Conservation (phyloP, 2,329 filamentous ascomycete species). For the Cyanodermella asteris region DNA sequence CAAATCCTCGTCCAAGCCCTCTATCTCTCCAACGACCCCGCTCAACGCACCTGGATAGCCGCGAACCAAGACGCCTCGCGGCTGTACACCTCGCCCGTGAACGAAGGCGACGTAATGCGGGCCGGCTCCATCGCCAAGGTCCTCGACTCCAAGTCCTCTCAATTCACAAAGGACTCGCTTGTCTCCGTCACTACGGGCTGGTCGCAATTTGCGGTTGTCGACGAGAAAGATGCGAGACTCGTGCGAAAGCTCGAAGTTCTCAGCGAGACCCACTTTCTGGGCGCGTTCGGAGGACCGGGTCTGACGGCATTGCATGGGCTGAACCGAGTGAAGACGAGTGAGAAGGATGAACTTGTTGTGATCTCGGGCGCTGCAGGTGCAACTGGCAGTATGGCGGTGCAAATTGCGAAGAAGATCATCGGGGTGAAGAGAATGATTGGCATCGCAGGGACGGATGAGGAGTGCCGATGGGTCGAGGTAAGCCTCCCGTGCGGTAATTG, state of each 20-base stretch:
- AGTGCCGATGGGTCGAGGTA: conserved; percentile 9
- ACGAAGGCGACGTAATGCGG: conserved; percentile 17
- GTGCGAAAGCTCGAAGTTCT: conserved; percentile 15
- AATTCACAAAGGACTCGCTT: conserved; percentile 14
- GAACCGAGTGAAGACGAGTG: conserved; percentile 16
- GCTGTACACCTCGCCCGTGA: conserved; percentile 24
- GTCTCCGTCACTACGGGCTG: conserved; percentile 15
- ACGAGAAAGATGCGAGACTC: conserved; percentile 13
- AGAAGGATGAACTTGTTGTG: conserved; percentile 19
- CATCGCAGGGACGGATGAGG: conserved; percentile 8
- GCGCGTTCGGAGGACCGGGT: conserved; percentile 14
- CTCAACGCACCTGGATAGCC: conserved; percentile 28
- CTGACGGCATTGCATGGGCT: conserved; percentile 26
- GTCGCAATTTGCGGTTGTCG: conserved; percentile 19
- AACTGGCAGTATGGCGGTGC: conserved; percentile 24
- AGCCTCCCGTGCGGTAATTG: conserved; percentile 28
- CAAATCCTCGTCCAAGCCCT: conserved; percentile 24
- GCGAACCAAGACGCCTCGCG: conserved; percentile 18
- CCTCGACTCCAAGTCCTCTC: conserved; percentile 14
- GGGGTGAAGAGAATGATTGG: conserved; percentile 8
- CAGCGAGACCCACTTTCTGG: conserved; percentile 22
- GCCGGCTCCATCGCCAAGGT: conserved; percentile 16
- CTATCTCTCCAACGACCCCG: conserved; percentile 30
- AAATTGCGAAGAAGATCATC: conserved; percentile 29
- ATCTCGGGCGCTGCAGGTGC: conserved; percentile 26